Percentiles rank a stretch among this genome's conserved stretches.
Conservation (phyloP, 306 rosid species). For the Pyrus bretschneideri region DNA sequence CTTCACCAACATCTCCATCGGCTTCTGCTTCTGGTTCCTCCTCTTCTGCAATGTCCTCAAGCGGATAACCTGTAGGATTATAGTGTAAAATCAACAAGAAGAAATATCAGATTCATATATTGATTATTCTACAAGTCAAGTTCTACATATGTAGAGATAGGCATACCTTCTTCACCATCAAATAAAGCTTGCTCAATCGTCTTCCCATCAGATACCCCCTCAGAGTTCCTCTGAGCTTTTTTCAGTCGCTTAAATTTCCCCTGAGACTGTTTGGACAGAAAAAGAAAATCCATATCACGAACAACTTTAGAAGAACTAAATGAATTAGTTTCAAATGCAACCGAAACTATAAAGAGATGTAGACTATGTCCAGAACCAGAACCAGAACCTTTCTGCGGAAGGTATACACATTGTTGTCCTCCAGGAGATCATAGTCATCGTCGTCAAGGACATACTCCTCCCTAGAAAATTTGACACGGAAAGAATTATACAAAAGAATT, state of each 20-base stretch:
- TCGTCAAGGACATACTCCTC: constrained; percentile 90
- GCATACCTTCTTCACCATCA: constrained; percentile 82
- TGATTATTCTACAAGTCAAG: constrained; percentile 3
- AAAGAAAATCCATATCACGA: not conserved
- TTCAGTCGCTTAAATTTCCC: constrained; percentile 79
- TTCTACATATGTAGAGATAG: not conserved
- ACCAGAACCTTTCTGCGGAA: constrained; percentile 73
- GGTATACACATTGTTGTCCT: constrained; percentile 76
- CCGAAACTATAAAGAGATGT: not conserved
- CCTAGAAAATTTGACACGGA: constrained; percentile 32
- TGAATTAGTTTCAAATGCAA: not conserved
- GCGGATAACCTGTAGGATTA: constrained; percentile 50
- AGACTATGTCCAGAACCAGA: not conserved
- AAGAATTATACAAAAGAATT: constrained; percentile 6
- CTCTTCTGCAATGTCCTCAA: constrained; percentile 90
- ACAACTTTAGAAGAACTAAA: not conserved
- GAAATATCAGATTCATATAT: constrained; percentile 1
- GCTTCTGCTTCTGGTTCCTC: constrained; percentile 90
- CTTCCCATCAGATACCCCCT: constrained; percentile 73
- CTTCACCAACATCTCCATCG: constrained; percentile 85
- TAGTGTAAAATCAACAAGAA: constrained; percentile 3
- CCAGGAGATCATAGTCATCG: constrained; percentile 84
- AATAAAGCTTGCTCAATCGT: constrained; percentile 71
- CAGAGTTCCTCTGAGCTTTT: constrained; percentile 65
- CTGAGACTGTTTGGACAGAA: constrained; percentile 24